Percentiles rank a stretch among this genome's conserved stretches.
Conservation (phyloP, 768 basidiomycete genomes). For the Agrocybe praecox region DNA sequence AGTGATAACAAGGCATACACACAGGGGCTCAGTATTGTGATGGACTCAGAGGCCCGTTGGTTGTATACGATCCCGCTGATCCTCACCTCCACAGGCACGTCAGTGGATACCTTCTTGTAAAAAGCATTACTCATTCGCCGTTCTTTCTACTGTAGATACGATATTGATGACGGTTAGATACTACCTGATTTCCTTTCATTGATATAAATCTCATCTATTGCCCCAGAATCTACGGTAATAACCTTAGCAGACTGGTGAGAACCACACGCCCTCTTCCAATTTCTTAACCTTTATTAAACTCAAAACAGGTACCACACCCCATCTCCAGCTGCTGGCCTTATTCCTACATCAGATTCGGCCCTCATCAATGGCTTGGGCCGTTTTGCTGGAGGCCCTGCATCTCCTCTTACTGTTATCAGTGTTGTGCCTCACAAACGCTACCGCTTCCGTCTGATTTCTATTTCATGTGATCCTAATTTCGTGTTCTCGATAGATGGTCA, state of each 20-base stretch:
- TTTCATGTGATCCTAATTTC: slow-evolving; percentile 41
- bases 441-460: slow-evolving; percentile 45
- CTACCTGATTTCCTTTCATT: neutral
- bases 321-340: slow-evolving; percentile 19
- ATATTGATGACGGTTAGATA: slow-evolving; percentile 47
- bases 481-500: slow-evolving; percentile 45
- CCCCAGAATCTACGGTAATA: slow-evolving; percentile 41
- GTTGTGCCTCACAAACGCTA: slow-evolving; percentile 38
- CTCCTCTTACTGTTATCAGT: slow-evolving; percentile 39
- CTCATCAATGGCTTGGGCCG: slow-evolving; percentile 50
- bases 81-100: slow-evolving; percentile 22
- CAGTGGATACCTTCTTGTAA: neutral
- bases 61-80: slow-evolving; percentile 45
- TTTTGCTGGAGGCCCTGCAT: slow-evolving; percentile 36
- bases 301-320: slow-evolving; percentile 22
- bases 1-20: neutral
- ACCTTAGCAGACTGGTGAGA: slow-evolving; percentile 47
- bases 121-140: neutral
- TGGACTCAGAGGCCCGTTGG: slow-evolving; percentile 48
- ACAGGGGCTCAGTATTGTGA: slow-evolving; percentile 55
- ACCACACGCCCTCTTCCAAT: neutral
- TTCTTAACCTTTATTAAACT: neutral
- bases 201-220: neutral
- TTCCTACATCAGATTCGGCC: slow-evolving; percentile 28
- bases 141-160: slow-evolving; percentile 21